These are phyloP conservation scores for Pilatotrama ljubarskyi DNA, from an alignment of 768 basidiomycete species.

Conservation along the genomic window DNA sequence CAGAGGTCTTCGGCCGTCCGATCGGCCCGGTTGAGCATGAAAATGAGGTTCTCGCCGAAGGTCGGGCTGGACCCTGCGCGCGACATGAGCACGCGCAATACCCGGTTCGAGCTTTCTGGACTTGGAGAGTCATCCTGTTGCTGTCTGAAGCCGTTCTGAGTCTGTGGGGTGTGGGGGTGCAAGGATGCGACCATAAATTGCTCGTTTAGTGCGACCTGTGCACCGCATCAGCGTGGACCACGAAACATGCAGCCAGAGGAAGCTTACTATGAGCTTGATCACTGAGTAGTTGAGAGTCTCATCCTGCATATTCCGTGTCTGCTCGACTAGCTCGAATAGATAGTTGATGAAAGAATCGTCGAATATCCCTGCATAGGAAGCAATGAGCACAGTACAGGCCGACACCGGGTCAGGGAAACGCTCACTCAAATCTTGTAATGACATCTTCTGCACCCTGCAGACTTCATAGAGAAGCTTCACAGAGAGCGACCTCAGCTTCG, in stretches of 20 bases:
- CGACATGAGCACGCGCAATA: slow-evolving; percentile 81
- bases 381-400: background rate
- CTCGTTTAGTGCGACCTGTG: slow-evolving; percentile 88
- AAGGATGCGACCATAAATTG: slow-evolving; percentile 96
- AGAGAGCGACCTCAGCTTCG: slow-evolving; percentile 70
- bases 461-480: slow-evolving; percentile 87
- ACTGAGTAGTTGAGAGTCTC: slow-evolving; percentile 95
- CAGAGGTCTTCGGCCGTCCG: slow-evolving; percentile 88
- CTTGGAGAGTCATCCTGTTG: slow-evolving; percentile 20
- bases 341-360: slow-evolving; percentile 83
- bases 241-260: background rate
- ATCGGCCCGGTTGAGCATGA: slow-evolving; percentile 98
- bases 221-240: background rate
- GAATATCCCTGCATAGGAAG: slow-evolving; percentile 60
- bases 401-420: slow-evolving; percentile 9
- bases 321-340: slow-evolving; percentile 91
- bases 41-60: slow-evolving; percentile 98
- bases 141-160: slow-evolving; percentile 17
- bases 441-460: slow-evolving; percentile 85
- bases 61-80: slow-evolving; percentile 87
- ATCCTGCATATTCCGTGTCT: slow-evolving; percentile 83
- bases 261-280: slow-evolving; percentile 86
- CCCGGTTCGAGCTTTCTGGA: slow-evolving; percentile 64
- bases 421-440: slow-evolving; percentile 77
- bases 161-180: slow-evolving; percentile 28